These are phyloP conservation scores for Aspergillus hiratsukae DNA, from an alignment of 2,329 filamentous ascomycete species.

Conservation along the genomic window DNA sequence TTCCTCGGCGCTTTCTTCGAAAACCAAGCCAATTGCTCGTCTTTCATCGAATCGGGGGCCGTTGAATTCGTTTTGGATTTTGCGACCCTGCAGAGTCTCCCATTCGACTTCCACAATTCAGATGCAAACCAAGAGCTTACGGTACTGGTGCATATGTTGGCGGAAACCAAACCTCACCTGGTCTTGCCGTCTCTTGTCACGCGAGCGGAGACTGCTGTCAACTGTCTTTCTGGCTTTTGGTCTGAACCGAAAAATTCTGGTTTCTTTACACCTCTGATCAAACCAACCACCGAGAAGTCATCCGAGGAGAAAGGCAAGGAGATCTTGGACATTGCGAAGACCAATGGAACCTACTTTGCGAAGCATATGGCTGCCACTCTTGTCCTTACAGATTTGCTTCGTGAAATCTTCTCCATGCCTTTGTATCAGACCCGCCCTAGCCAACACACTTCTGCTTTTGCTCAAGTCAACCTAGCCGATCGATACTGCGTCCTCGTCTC, in stretches of 20 bases:
- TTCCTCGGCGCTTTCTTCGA: conserved; percentile 76
- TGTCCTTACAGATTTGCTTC: conserved; percentile 69
- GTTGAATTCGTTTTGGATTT: conserved; percentile 81
- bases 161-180: conserved; percentile 75
- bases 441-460: conserved; percentile 60
- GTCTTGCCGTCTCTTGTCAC: conserved; percentile 76
- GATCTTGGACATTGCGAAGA: conserved; percentile 35
- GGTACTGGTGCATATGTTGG: conserved; percentile 69
- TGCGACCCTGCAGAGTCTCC: conserved; percentile 73
- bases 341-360: conserved; percentile 68
- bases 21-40: conserved; percentile 66
- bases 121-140: conserved; percentile 66
- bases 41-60: conserved; percentile 74
- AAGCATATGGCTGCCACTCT: conserved; percentile 76
- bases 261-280: conserved; percentile 67
- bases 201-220: conserved; percentile 65
- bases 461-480: conserved; percentile 76
- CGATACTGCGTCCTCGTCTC: conserved; percentile 71
- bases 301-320: conserved; percentile 15
- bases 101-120: conserved; percentile 66
- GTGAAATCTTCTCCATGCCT: conserved; percentile 64
- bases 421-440: conserved; percentile 61
- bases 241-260: conserved; percentile 48
- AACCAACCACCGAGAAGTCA: conserved; percentile 17
- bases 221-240: conserved; percentile 64